Conservation (phyloP, 495 filamentous ascomycete genomes). For the Neurospora tetrasperma region DNA sequence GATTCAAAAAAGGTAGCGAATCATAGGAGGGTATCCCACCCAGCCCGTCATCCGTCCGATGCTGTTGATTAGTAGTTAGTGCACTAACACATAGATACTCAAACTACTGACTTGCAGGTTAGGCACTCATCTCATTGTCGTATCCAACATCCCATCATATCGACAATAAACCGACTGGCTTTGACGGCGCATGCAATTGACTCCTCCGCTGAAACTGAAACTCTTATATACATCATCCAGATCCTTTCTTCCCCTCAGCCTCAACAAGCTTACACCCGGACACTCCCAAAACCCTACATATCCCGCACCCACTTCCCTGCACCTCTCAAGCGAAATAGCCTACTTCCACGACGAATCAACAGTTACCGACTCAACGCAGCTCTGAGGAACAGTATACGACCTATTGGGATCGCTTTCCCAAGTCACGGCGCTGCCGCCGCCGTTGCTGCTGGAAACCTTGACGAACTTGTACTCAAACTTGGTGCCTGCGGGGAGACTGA, state of each 20-base stretch:
- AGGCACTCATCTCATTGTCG: not conserved
- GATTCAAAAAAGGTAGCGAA: not conserved
- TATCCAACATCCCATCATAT: not conserved
- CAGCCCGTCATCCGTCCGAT: not conserved
- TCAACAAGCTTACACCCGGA: too few relatives aligned
- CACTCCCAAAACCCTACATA: too few relatives aligned
- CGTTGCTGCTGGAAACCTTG: constrained; percentile 31
- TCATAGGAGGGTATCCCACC: not conserved
- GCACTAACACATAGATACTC: accelerated
- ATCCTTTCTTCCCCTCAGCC: too few relatives aligned
- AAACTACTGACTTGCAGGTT: not conserved
- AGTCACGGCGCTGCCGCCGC: constrained; percentile 45
- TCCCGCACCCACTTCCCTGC: too few relatives aligned
- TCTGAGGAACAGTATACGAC: constrained; percentile 43
- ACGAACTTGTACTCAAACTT: constrained; percentile 62
- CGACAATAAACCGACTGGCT: not conserved
- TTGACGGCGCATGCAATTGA: not conserved
- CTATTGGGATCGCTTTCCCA: constrained; percentile 63
- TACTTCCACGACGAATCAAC: constrained; percentile 6
- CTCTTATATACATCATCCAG: not conserved
- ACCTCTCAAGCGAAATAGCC: not conserved
- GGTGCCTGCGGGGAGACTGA: constrained; percentile 43
- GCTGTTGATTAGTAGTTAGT: not conserved
- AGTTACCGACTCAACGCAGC: constrained; percentile 36
- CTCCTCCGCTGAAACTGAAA: not conserved